phyloP scores from a whole-genome alignment of 495 filamentous ascomycete species.

The Penicillium samsonianum region DNA sequence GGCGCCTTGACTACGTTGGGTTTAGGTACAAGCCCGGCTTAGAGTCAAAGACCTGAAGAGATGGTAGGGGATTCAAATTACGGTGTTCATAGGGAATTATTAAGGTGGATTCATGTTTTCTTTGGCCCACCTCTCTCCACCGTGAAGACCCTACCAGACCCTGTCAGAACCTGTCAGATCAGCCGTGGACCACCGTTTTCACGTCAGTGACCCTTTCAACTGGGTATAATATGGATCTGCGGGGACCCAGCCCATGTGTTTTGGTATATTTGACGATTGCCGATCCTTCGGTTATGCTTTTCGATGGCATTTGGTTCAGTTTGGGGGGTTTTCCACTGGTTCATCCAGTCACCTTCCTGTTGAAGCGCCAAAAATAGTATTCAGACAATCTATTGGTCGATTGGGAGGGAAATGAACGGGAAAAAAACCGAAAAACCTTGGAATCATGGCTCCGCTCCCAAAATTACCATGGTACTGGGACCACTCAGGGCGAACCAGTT shows the following conservation, averaged over 20 bases:
- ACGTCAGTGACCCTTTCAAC: constrained; percentile 24
- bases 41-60: background rate
- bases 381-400: background rate
- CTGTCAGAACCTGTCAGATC: constrained; percentile 11
- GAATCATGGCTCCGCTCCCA: background rate
- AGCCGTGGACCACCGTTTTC: constrained; percentile 19
- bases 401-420: background rate
- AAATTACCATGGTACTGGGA: background rate
- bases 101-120: constrained; percentile 4
- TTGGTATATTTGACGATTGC: constrained; percentile 35
- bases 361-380: constrained; percentile 11
- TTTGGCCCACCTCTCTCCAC: constrained; percentile 6
- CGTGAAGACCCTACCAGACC: constrained; percentile 1
- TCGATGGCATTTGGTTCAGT: constrained; percentile 26
- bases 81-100: constrained; percentile 3
- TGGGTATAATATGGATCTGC: constrained; percentile 20
- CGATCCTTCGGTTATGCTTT: constrained; percentile 30
- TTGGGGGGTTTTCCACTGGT: constrained; percentile 17
- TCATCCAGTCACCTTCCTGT: constrained; percentile 19
- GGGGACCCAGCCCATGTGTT: constrained; percentile 19
- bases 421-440: background rate
- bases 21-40: background rate
- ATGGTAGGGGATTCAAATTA: background rate
- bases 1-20: constrained; percentile 14
- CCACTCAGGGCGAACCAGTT: constrained; percentile 7